phyloP scores from a whole-genome alignment of 495 filamentous ascomycete genomes.

The Lepraria neglecta region DNA sequence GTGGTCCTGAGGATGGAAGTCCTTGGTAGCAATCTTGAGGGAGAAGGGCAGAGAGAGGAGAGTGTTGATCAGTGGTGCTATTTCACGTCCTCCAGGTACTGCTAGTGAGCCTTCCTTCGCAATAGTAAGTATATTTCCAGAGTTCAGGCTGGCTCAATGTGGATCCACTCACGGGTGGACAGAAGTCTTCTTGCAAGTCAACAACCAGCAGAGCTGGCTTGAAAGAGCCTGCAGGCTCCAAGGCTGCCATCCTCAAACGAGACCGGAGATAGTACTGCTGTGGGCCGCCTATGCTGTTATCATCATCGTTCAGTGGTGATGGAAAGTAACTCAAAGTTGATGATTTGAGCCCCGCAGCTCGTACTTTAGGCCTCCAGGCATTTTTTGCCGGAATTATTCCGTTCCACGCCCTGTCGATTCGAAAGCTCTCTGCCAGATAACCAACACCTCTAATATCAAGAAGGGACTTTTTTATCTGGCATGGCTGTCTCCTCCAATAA shows the following conservation, averaged over 20 bases:
- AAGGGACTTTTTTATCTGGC: no score
- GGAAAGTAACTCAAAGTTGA: neutral
- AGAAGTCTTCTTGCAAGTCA: constrained; percentile 96
- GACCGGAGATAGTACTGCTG: no score
- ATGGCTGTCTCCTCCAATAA: no score
- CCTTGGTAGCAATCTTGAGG: constrained; percentile 73
- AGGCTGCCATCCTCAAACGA: neutral
- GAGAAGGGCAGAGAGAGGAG: constrained; percentile 69
- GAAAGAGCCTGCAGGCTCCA: constrained; percentile 29
- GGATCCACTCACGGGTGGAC: constrained; percentile 62
- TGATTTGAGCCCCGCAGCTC: neutral
- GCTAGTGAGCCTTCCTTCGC: constrained; percentile 73
- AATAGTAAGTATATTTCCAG: constrained; percentile 11
- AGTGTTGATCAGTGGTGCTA: constrained; percentile 64
- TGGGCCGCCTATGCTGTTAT: neutral
- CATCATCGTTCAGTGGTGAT: neutral
- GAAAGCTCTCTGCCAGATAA: no score
- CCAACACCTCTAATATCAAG: no score
- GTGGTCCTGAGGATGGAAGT: constrained; percentile 80
- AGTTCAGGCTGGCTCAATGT: neutral
- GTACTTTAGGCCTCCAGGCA: neutral
- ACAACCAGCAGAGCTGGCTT: constrained; percentile 65
- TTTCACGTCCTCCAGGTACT: constrained; percentile 62
- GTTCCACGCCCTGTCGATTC: no score
- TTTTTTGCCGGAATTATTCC: no score